Base-by-base conservation (phyloP, 1,139 yeast species). In the Geotrichum histeridarum region DNA sequence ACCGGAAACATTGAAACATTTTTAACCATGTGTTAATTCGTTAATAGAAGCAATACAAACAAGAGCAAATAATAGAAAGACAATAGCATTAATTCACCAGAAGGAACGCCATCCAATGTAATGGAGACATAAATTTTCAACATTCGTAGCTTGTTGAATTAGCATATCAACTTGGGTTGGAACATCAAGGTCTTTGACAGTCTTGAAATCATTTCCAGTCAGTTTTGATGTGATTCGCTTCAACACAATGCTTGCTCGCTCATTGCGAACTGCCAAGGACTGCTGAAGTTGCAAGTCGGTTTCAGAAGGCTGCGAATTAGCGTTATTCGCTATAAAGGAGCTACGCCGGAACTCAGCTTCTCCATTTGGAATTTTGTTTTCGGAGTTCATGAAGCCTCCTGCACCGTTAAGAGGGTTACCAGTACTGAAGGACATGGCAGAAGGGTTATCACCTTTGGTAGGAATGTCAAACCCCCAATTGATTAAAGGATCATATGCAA, bases 41-140 rank as follows among this genome's bases (percentile, higher is more conserved):
- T 42, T 8, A 41, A 15, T 9, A 22, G 4, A 2, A 14, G 12
- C 9, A 43, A 30, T 8, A 15, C 27, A 27, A 46, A 17, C 11
- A 22, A 46, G 36, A 11, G 8, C n/a, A 12, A 46, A n/a, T 12
- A 35, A 17, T n/a, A 27, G 18, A 36, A 46, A 8, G 42, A 32
- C 17, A 33, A 33, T 30, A 37, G 17, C 18, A 45, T 36, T 3
- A 52, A 31, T 8, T 61, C 64, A 91, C 98, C 99, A 93, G 81
- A 91, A 93, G 0, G 98, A 87, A 72, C 99, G 93, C 99, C 99
- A 94, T 17, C 99, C 99, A 59, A 94, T 87, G 67, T 88, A 94
- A 70, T 93, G 99, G 70, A 90, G 96, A 67, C 99, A 93, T 57
- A 94, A 73, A 64, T 93, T 93, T 68, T 94, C 99, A 35, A 93